phyloP scores from a whole-genome alignment of 1,284 basidiomycete species.

The Papiliotrema nemorosa region DNA sequence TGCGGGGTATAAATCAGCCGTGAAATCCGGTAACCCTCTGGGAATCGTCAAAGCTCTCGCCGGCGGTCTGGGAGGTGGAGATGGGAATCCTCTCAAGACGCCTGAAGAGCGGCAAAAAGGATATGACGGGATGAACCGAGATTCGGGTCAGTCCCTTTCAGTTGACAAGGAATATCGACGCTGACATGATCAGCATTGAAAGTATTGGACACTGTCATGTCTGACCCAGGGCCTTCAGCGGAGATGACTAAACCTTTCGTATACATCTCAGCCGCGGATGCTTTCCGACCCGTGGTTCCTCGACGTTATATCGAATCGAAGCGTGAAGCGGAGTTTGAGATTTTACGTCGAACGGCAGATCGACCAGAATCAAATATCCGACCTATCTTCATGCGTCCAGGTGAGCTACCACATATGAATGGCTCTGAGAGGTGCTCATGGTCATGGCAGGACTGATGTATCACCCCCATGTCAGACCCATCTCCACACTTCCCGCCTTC shows the following conservation, averaged over 20 bases:
- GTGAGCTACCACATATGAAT: constrained; percentile 53
- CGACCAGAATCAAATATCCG: constrained; percentile 46
- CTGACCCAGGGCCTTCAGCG: constrained; percentile 9
- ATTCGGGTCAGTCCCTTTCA: constrained; percentile 65
- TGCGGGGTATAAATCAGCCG: constrained; percentile 70
- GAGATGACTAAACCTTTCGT: constrained; percentile 62
- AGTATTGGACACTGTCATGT: constrained; percentile 68
- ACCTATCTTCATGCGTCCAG: constrained; percentile 77
- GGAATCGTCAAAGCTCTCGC: constrained; percentile 55
- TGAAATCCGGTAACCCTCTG: constrained; percentile 59
- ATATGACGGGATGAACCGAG: constrained; percentile 82
- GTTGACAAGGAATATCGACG: constrained; percentile 2
- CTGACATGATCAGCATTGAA: constrained; percentile 57
- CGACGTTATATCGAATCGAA: constrained; percentile 83
- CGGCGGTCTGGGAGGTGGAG: constrained; percentile 42
- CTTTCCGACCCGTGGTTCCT: constrained; percentile 81
- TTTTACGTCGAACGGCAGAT: constrained; percentile 45
- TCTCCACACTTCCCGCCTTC: constrained; percentile 80
- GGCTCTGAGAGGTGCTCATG: not conserved
- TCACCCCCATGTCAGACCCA: constrained; percentile 85
- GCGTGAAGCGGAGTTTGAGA: constrained; percentile 75
- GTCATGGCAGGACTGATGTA: constrained; percentile 74
- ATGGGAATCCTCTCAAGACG: constrained; percentile 64
- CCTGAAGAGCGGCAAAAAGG: constrained; percentile 41
- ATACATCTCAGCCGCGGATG: constrained; percentile 91